These are phyloP conservation scores for Tulasnella sp. DNA, from an alignment of 768 basidiomycete species.

Conservation along the genomic window DNA sequence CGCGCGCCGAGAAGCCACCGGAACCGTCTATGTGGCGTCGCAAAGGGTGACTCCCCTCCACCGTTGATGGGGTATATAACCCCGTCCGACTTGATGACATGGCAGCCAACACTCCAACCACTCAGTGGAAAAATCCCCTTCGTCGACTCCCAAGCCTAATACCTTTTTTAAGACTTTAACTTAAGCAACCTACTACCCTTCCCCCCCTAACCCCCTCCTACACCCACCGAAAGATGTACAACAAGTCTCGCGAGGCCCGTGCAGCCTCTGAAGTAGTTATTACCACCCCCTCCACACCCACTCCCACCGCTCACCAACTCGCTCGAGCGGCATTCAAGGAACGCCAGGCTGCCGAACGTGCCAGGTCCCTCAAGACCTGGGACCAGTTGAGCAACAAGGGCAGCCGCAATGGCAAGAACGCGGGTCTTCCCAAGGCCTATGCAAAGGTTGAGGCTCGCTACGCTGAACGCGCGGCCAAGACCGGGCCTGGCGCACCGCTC, in stretches of 20 bases:
- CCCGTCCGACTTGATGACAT: neutral
- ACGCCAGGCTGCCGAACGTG: neutral
- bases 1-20: conserved; percentile 3
- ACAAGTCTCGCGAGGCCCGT: neutral
- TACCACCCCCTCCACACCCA: neutral
- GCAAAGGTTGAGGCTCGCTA: neutral
- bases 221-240: neutral
- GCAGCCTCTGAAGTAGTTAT: neutral
- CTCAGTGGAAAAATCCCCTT: neutral
- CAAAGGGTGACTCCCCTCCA: neutral
- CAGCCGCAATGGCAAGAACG: neutral
- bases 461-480: neutral
- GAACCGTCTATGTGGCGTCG: neutral
- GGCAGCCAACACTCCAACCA: neutral
- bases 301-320: neutral
- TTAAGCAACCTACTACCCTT: neutral
- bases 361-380: neutral
- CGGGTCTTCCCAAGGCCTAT: neutral
- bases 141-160: neutral
- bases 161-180: neutral
- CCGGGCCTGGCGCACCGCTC: neutral
- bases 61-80: neutral
- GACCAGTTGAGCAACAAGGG: neutral
- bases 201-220: neutral
- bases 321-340: neutral